A percentile compares a stretch with the other conserved stretches of the same genome.
phyloP scores from a whole-genome alignment of 2,329 filamentous ascomycete genomes.

The Aureobasidium sp. region DNA sequence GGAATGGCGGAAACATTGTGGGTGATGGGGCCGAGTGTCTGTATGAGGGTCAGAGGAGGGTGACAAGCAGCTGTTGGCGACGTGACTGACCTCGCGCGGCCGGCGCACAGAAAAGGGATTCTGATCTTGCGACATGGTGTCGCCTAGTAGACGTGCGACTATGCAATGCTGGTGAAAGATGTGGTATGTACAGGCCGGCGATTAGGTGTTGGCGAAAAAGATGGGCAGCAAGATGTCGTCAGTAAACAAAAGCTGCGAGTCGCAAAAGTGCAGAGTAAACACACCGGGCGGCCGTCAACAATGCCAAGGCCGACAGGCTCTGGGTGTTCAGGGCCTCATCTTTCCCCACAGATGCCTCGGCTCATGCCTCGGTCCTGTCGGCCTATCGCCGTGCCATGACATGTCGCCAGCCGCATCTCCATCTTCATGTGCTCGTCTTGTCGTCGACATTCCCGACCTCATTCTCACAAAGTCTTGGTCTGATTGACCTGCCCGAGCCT shows the following conservation, averaged over 20 bases:
- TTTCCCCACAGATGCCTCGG: slow-evolving; percentile 8
- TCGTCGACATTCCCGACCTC: not conserved
- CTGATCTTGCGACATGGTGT: slow-evolving; percentile 75
- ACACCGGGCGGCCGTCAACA: not conserved
- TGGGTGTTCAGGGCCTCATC: not conserved
- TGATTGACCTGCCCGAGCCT: not conserved
- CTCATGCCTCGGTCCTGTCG: not conserved
- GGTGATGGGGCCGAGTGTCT: slow-evolving; percentile 83
- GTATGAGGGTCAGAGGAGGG: slow-evolving; percentile 17
- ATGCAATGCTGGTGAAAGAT: not conserved
- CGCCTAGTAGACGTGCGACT: not conserved
- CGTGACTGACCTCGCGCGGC: slow-evolving; percentile 69
- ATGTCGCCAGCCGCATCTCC: not conserved
- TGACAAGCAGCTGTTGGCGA: not conserved
- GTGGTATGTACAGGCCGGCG: not conserved
- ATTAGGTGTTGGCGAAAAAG: not conserved
- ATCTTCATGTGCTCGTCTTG: not conserved
- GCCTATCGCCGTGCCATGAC: not conserved
- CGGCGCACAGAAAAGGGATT: slow-evolving; percentile 88
- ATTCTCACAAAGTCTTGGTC: not conserved
- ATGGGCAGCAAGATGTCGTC: not conserved
- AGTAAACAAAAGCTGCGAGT: slow-evolving; percentile 5
- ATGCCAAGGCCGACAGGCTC: slow-evolving; percentile 3
- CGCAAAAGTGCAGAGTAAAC: not conserved
- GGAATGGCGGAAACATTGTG: slow-evolving; percentile 73